Percentiles rank a stretch among this genome's conserved stretches.
Evolutionary conservation across 2,329 filamentous ascomycete species (phyloP).

Genomic region (Penicillium brasilianum): DNA sequence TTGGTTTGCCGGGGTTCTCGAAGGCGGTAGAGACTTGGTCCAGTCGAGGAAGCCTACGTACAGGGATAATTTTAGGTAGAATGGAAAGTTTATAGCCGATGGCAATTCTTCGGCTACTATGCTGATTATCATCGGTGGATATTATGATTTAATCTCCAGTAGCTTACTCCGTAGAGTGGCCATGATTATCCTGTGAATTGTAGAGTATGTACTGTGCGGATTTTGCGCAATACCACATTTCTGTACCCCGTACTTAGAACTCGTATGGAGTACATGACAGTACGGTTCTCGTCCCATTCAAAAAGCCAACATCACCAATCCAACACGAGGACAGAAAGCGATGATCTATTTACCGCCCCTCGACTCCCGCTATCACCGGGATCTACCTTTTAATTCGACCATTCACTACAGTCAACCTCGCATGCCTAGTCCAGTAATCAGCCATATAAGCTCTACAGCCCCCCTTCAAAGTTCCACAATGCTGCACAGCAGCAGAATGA

Average conservation of each 20-base stretch:
- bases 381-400: not conserved
- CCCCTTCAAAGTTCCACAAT: not conserved
- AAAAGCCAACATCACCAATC: not conserved
- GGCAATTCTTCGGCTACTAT: not conserved
- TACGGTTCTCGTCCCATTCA: not conserved
- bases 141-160: not conserved
- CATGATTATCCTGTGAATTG: not conserved
- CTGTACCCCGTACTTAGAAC: not conserved
- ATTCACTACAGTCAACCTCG: not conserved
- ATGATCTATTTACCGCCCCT: not conserved
- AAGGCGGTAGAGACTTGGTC: not conserved
- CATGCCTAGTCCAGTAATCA: not conserved
- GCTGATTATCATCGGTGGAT: not conserved
- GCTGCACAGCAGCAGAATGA: slow-evolving; percentile 1
- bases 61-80: not conserved
- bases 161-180: too few species aligned
- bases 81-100: not conserved
- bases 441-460: not conserved
- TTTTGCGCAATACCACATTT: not conserved
- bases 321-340: not conserved
- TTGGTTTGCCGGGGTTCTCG: not conserved
- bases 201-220: too few species aligned
- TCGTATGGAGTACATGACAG: not conserved
- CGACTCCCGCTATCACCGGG: slow-evolving; percentile 1
- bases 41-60: not conserved